These are phyloP conservation scores for Rhodotorula sp. DNA, from an alignment of 1,284 basidiomycete genomes.

Conservation along the genomic window DNA sequence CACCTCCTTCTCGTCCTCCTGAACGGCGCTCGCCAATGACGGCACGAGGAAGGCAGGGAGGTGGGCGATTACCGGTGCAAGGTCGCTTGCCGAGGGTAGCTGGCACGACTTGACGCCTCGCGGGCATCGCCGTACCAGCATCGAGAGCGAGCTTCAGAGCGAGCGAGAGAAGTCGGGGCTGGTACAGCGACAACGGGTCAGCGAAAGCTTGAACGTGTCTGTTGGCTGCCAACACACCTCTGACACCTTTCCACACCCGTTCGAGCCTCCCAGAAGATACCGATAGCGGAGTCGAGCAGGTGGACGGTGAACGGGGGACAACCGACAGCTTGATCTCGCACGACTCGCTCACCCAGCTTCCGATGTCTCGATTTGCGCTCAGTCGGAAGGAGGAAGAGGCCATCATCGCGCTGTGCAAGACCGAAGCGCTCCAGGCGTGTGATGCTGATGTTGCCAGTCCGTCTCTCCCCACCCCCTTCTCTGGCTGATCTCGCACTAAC, in stretches of 20 bases:
- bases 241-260: too few relatives aligned
- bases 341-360: background rate
- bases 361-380: slow-evolving; percentile 37
- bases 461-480: background rate
- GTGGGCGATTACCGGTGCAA: slow-evolving; percentile 16
- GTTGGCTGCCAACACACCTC: too few relatives aligned
- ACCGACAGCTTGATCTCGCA: background rate
- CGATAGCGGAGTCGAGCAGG: background rate
- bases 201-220: too few relatives aligned
- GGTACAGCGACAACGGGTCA: too few relatives aligned
- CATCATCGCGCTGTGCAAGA: slow-evolving; percentile 38
- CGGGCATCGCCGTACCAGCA: slow-evolving; percentile 16
- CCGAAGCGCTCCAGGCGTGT: slow-evolving; percentile 40
- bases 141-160: background rate
- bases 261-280: background rate
- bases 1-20: background rate
- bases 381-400: slow-evolving; percentile 41
- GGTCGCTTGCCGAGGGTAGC: background rate
- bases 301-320: too few relatives aligned
- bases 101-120: background rate
- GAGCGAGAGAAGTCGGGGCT: background rate
- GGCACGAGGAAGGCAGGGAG: slow-evolving; percentile 27
- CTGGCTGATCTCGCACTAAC: background rate
- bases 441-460: slow-evolving; percentile 34
- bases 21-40: slow-evolving; percentile 5